Percentiles rank a stretch among this genome's conserved stretches.
phyloP scores from a whole-genome alignment of 257 asterid species.

The Solanum bulbocastanum region DNA sequence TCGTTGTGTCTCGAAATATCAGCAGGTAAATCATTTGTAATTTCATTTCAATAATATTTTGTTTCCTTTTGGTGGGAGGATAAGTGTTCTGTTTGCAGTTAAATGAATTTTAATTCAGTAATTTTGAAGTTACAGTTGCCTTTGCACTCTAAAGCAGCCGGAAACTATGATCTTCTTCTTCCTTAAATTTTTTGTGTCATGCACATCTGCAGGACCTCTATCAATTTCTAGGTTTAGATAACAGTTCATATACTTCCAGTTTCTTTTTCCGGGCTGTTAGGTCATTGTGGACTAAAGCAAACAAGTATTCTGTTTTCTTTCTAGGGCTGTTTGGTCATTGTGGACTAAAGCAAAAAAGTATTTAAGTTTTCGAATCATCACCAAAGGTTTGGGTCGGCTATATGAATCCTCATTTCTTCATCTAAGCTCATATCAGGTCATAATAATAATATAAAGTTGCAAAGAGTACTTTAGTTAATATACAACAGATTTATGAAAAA shows the following conservation, averaged over 20 bases:
- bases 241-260: not conserved
- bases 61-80: not conserved
- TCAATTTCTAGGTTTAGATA: not conserved
- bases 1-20: slow-evolving; percentile 43
- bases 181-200: not conserved
- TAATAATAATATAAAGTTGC: not conserved
- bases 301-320: not conserved
- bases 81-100: not conserved
- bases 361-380: not conserved
- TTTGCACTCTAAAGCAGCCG: not conserved
- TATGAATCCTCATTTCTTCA: not conserved
- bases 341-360: not conserved
- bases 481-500: not conserved
- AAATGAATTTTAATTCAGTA: not conserved
- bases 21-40: slow-evolving; percentile 23
- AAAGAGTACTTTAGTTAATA: not conserved
- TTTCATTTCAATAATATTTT: not conserved
- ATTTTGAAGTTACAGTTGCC: not conserved
- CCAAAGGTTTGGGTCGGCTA: not conserved
- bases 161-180: not conserved
- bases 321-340: not conserved
- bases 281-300: not conserved
- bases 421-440: not conserved
- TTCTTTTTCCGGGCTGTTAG: not conserved
- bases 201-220: not conserved